Percentiles rank a stretch among this genome's conserved stretches.
These are phyloP conservation scores for Eucalyptus decipiens DNA, from an alignment of 345 rosid genomes.

Conservation along the genomic window DNA sequence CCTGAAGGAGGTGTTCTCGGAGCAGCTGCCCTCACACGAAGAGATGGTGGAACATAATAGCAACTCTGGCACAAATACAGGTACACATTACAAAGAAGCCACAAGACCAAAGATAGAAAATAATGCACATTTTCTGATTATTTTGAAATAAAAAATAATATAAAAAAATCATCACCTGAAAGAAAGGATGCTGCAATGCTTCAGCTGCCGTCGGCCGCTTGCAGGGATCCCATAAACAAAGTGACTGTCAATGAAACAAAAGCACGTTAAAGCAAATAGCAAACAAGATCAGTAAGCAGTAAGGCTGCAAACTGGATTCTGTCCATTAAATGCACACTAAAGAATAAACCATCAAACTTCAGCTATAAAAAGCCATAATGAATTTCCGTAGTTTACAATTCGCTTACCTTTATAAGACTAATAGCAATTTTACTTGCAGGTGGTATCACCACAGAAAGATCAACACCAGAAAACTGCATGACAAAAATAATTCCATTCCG, in stretches of 20 bases:
- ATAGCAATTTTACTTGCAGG: slow-evolving; percentile 60
- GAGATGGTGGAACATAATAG: slow-evolving; percentile 82
- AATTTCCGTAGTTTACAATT: not conserved
- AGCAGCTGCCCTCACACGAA: slow-evolving; percentile 41
- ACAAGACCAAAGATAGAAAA: not conserved
- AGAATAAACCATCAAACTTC: not conserved
- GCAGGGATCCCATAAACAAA: slow-evolving; percentile 96
- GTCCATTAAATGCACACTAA: not conserved
- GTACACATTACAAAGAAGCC: not conserved
- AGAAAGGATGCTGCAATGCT: slow-evolving; percentile 91
- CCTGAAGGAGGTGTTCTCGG: slow-evolving; percentile 72
- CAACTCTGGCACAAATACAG: slow-evolving; percentile 45
- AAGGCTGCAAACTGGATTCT: not conserved
- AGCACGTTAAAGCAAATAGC: not conserved
- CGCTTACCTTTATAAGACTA: slow-evolving; percentile 44
- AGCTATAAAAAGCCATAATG: not conserved
- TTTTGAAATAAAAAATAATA: not conserved
- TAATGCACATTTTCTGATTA: not conserved
- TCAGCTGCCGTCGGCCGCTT: slow-evolving; percentile 82
- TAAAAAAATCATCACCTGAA: slow-evolving; percentile 40
- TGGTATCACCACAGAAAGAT: slow-evolving; percentile 43
- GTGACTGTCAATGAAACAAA: slow-evolving; percentile 29
- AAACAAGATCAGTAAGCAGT: not conserved
- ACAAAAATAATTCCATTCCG: not conserved
- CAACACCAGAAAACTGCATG: slow-evolving; percentile 43